Percentiles rank a stretch among this genome's conserved stretches.
phyloP scores from a whole-genome alignment of 805 yeast species.

The Starmerella roubikii region DNA sequence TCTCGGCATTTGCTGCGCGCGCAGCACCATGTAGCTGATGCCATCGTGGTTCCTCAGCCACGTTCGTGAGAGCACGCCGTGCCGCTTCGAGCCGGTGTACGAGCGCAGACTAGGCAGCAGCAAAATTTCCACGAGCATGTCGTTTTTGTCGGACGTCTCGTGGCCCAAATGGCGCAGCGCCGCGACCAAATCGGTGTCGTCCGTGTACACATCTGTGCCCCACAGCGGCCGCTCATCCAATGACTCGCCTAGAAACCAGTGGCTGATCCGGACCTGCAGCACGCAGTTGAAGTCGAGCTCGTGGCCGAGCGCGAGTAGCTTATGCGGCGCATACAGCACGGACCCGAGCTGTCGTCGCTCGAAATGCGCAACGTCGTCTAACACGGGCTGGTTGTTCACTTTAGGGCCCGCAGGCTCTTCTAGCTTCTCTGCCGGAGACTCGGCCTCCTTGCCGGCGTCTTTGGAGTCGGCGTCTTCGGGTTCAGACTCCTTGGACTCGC shows the following conservation, averaged over 20 bases:
- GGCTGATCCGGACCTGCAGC: slow-evolving; percentile 46
- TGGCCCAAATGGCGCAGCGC: slow-evolving; percentile 66
- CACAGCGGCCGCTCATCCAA: slow-evolving; percentile 45
- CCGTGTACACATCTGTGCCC: slow-evolving; percentile 91
- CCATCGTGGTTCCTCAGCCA: slow-evolving; percentile 76
- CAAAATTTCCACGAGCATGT: slow-evolving; percentile 43
- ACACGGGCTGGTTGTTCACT: slow-evolving; percentile 31
- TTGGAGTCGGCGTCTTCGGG: too few relatives aligned
- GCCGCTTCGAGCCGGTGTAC: slow-evolving; percentile 52
- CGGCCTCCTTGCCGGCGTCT: not conserved
- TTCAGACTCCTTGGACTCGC: too few relatives aligned
- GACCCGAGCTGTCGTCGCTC: slow-evolving; percentile 40
- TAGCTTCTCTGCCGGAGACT: not conserved
- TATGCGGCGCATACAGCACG: slow-evolving; percentile 33
- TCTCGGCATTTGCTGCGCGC: slow-evolving; percentile 10
- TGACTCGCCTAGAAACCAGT: slow-evolving; percentile 28
- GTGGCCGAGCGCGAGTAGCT: slow-evolving; percentile 20
- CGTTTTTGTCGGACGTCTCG: slow-evolving; percentile 24
- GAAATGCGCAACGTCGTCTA: slow-evolving; percentile 31
- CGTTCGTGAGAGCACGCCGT: slow-evolving; percentile 59
- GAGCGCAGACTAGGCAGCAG: slow-evolving; percentile 54
- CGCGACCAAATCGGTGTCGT: slow-evolving; percentile 75
- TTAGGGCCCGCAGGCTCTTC: slow-evolving; percentile 13
- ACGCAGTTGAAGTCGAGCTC: slow-evolving; percentile 28
- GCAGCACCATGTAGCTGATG: slow-evolving; percentile 46